These are phyloP conservation scores for Uronychia setigera DNA, from an alignment of 73 alveolate species.

Conservation along the genomic window DNA sequence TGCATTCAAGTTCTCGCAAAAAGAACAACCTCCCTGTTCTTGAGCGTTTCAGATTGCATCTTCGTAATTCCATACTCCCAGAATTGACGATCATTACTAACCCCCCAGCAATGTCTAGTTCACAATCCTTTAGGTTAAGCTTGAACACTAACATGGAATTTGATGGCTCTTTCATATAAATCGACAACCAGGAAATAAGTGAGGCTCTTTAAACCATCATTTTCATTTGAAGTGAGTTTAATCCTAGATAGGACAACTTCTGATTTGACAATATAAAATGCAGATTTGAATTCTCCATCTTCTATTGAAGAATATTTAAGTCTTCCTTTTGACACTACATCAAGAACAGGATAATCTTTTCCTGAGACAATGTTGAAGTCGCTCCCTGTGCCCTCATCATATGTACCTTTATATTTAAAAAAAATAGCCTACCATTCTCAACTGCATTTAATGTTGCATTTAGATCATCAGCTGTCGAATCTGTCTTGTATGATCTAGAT, in stretches of 20 bases:
- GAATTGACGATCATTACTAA: not conserved
- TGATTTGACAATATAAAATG: not conserved
- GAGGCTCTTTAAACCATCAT: not conserved
- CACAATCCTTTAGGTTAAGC: not conserved
- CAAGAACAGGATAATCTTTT: not conserved
- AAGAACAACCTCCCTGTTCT: not conserved
- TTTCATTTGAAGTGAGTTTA: too few species aligned
- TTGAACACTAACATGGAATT: not conserved
- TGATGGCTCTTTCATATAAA: not conserved
- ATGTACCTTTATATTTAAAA: not conserved
- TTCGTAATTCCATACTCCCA: not conserved
- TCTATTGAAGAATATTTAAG: not conserved
- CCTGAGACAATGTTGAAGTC: not conserved
- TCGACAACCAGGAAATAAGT: not conserved
- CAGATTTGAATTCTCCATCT: not conserved
- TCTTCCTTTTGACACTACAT: not conserved
- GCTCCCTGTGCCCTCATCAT: not conserved
- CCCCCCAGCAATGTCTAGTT: not conserved
- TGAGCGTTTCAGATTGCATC: not conserved
- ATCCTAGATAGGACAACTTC: not conserved
- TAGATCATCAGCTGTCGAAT: not conserved
- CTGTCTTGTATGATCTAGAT: not conserved
- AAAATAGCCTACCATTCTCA: not conserved
- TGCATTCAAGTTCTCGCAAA: not conserved
- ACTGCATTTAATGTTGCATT: not conserved